Evolutionary conservation across 2,329 filamentous ascomycete genomes (phyloP).

Genomic region (Didymosphaeria variabile): DNA sequence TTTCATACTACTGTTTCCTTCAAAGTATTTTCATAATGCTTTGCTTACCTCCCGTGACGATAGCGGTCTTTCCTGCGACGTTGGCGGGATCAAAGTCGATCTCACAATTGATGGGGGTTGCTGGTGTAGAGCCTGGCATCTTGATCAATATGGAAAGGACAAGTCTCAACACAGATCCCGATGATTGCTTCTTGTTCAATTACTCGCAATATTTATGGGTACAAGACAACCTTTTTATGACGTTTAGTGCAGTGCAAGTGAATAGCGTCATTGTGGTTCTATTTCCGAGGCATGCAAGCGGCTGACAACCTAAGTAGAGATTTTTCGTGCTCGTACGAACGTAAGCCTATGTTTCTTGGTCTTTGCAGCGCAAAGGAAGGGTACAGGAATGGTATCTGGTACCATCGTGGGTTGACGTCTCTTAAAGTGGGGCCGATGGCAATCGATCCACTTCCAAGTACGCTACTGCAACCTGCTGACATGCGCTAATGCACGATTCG

Average conservation of each 20-base stretch:
- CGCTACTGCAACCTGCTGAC: constrained; percentile 12
- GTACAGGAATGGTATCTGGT: background rate
- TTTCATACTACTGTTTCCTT: too few relatives aligned
- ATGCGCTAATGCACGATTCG: constrained; percentile 8
- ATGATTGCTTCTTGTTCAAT: too few relatives aligned
- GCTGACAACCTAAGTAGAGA: background rate
- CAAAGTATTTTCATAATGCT: background rate
- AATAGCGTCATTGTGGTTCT: too few relatives aligned
- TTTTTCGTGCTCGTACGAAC: background rate
- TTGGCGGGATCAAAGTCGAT: constrained; percentile 5
- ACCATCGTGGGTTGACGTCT: background rate
- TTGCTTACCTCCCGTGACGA: constrained; percentile 19
- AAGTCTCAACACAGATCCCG: background rate
- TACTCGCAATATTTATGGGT: too few relatives aligned
- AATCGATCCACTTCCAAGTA: background rate
- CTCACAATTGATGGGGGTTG: constrained; percentile 3
- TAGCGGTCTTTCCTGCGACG: constrained; percentile 13
- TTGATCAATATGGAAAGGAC: background rate
- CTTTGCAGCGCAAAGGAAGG: background rate
- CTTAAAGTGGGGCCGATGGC: background rate
- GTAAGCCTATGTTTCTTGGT: background rate
- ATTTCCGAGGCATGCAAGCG: background rate
- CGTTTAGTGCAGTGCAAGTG: too few relatives aligned
- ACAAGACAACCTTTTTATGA: too few relatives aligned
- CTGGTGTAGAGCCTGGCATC: background rate